Percentiles rank a stretch among this genome's conserved stretches.
phyloP scores from a whole-genome alignment of 2,329 filamentous ascomycete genomes.

The Colletotrichum abscissum region DNA sequence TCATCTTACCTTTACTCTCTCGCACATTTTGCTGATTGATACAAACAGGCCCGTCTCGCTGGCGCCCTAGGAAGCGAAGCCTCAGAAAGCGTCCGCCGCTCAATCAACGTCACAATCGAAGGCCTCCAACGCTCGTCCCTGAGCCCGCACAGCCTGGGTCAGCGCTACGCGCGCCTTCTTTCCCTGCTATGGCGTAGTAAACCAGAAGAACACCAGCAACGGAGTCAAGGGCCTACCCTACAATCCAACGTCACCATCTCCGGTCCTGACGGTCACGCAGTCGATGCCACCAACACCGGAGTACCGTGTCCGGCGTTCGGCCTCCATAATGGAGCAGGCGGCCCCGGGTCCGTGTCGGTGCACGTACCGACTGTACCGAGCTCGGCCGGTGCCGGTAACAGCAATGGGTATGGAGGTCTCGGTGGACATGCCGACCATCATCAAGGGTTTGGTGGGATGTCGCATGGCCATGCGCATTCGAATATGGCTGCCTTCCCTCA shows the following conservation, averaged over 20 bases:
- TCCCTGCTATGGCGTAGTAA: conserved; percentile 67
- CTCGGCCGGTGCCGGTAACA: background rate
- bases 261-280: background rate
- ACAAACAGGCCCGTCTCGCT: conserved; percentile 62
- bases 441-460: conserved; percentile 41
- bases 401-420: background rate
- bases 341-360: background rate
- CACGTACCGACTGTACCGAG: background rate
- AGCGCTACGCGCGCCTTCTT: conserved; percentile 70
- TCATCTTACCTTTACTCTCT: no score
- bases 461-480: conserved; percentile 46
- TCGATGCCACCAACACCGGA: background rate
- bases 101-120: conserved; percentile 69
- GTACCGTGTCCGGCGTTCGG: background rate
- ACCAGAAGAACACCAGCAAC: conserved; percentile 36
- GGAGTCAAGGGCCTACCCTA: conserved; percentile 33
- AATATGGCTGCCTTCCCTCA: background rate
- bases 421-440: background rate
- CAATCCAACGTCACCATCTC: background rate
- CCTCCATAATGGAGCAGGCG: background rate
- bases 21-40: background rate
- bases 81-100: conserved; percentile 64
- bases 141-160: conserved; percentile 69
- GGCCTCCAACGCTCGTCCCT: conserved; percentile 68
- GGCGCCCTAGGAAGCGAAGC: conserved; percentile 68